These are phyloP conservation scores for Pythium coloratum DNA, from an alignment of 352 stramenopile species.

Conservation along the genomic window DNA sequence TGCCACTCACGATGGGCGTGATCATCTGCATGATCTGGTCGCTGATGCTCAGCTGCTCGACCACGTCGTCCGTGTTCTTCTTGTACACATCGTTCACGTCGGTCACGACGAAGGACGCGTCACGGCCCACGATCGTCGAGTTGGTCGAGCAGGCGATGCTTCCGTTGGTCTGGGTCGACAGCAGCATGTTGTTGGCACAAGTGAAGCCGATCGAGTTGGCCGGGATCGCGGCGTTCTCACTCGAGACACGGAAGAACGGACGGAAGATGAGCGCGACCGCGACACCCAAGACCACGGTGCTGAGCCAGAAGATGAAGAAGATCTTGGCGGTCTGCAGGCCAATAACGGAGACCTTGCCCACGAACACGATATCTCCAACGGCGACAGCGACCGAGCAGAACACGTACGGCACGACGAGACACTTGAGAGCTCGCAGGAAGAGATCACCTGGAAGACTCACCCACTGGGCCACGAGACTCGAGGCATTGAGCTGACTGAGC, in stretches of 20 bases:
- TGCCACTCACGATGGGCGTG: conserved; percentile 57
- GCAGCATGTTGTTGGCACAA: conserved; percentile 42
- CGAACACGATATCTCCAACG: conserved; percentile 58
- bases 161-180: conserved; percentile 19
- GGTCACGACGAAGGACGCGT: conserved; percentile 39
- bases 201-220: conserved; percentile 51
- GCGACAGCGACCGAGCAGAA: conserved; percentile 81
- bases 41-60: conserved; percentile 53
- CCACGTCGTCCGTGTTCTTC: conserved; percentile 31
- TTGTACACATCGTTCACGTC: conserved; percentile 53
- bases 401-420: conserved; percentile 71
- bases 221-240: background rate
- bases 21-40: conserved; percentile 63
- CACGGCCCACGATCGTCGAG: background rate
- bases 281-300: conserved; percentile 47
- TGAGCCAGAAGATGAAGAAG: conserved; percentile 56
- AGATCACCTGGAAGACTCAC: conserved; percentile 50
- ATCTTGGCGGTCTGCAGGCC: conserved; percentile 67
- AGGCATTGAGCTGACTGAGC: conserved; percentile 43
- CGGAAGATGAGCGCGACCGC: conserved; percentile 55
- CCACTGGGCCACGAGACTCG: conserved; percentile 41
- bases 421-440: conserved; percentile 38
- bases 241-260: conserved; percentile 39
- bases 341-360: conserved; percentile 36
- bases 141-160: conserved; percentile 25